Conservation (phyloP, 1,139 yeast species). For the Torulaspora globosa region DNA sequence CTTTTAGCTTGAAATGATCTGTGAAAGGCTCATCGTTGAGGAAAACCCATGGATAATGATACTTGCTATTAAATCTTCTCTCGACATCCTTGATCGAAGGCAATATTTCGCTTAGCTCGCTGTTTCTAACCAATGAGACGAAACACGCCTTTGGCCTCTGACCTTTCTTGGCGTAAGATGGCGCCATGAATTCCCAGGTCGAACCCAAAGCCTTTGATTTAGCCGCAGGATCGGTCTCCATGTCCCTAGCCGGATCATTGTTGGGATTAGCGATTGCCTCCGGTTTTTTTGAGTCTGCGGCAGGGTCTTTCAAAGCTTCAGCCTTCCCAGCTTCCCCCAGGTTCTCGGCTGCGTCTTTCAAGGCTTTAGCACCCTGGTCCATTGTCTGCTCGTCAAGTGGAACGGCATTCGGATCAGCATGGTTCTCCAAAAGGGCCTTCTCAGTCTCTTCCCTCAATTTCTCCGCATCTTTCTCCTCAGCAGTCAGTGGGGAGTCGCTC, state of each 20-base stretch:
- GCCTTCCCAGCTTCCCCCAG: slow-evolving; percentile 2
- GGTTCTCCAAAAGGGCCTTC: slow-evolving; percentile 6
- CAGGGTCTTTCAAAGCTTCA: slow-evolving; percentile 6
- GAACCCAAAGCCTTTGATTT: slow-evolving; percentile 2
- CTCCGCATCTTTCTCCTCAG: slow-evolving; percentile 14
- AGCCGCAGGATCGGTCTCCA: neutral
- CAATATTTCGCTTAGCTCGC: slow-evolving; percentile 56
- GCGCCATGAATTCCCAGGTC: slow-evolving; percentile 16
- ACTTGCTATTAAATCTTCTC: slow-evolving; percentile 62
- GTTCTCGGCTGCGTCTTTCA: slow-evolving; percentile 8
- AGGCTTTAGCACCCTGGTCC: slow-evolving; percentile 12
- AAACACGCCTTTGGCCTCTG: slow-evolving; percentile 59
- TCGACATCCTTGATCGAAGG: slow-evolving; percentile 63
- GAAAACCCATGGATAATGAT: slow-evolving; percentile 70
- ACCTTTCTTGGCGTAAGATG: slow-evolving; percentile 20
- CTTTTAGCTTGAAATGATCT: slow-evolving; percentile 41
- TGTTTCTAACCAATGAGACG: slow-evolving; percentile 67
- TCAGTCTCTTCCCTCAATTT: slow-evolving; percentile 15
- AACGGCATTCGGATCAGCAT: slow-evolving; percentile 5
- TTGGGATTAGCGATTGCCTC: slow-evolving; percentile 5
- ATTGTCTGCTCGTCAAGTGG: slow-evolving; percentile 9
- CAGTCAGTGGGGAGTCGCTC: slow-evolving; percentile 3
- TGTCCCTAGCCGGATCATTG: slow-evolving; percentile 1
- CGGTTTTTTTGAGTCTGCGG: slow-evolving; percentile 1
- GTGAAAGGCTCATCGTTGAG: slow-evolving; percentile 53